These are phyloP conservation scores for Lachnellula hyalina DNA, from an alignment of 2,329 filamentous ascomycete genomes.

Conservation along the genomic window DNA sequence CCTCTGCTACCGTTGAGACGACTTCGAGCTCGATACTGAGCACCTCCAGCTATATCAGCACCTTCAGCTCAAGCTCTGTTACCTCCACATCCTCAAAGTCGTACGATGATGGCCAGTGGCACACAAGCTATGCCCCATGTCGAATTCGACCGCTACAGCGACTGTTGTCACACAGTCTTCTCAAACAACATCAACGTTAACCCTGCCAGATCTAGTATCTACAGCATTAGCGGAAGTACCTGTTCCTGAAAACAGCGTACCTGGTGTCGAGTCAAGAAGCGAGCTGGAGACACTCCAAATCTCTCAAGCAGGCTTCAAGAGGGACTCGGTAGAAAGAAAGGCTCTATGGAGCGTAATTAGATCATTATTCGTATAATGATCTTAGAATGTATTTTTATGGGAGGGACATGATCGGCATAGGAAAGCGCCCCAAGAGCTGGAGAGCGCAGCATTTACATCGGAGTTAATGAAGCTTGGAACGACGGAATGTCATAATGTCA, in stretches of 20 bases:
- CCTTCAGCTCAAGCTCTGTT: background rate
- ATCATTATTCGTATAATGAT: conserved; percentile 1
- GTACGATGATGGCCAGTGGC: conserved; percentile 30
- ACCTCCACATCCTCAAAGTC: conserved; percentile 7
- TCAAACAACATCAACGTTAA: background rate
- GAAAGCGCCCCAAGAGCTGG: conserved; percentile 30
- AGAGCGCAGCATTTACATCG: conserved; percentile 20
- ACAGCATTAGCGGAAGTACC: background rate
- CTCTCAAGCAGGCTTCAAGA: background rate
- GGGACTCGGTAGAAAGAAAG: background rate
- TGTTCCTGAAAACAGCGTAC: background rate
- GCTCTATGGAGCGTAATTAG: background rate
- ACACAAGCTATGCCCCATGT: conserved; percentile 28
- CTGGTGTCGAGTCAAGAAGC: background rate
- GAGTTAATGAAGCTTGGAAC: conserved; percentile 10
- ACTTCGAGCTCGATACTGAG: background rate
- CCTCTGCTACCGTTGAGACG: background rate
- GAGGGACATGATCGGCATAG: conserved; percentile 7
- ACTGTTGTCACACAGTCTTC: background rate
- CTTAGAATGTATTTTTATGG: background rate
- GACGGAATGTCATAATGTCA: conserved; percentile 1
- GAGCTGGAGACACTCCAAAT: background rate
- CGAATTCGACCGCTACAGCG: conserved; percentile 17
- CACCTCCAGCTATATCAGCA: background rate
- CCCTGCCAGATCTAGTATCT: background rate